A percentile compares a stretch with the other conserved stretches of the same genome.
phyloP scores from a whole-genome alignment of 1,139 yeast genomes.

The Blastobotrys illinoisensis region DNA sequence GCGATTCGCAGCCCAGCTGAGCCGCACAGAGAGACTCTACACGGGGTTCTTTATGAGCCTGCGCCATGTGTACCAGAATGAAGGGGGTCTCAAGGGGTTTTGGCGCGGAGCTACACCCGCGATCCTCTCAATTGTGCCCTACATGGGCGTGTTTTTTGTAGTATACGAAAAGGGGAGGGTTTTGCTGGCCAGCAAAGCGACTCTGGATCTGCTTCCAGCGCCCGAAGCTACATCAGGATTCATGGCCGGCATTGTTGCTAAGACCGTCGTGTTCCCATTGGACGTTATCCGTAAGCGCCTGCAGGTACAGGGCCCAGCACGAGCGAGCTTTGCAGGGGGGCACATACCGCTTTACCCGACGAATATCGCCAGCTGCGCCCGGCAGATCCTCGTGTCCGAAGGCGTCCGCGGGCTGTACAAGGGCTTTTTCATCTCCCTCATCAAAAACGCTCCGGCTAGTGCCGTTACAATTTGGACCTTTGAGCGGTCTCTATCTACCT shows the following conservation, averaged over 20 bases:
- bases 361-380: slow-evolving; percentile 30
- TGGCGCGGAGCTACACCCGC: slow-evolving; percentile 64
- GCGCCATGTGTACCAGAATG: slow-evolving; percentile 39
- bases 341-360: slow-evolving; percentile 26
- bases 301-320: slow-evolving; percentile 53
- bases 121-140: slow-evolving; percentile 54
- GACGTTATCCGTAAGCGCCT: slow-evolving; percentile 77
- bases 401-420: slow-evolving; percentile 66
- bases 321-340: slow-evolving; percentile 21
- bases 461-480: slow-evolving; percentile 72
- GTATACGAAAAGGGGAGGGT: slow-evolving; percentile 44
- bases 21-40: slow-evolving; percentile 34
- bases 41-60: slow-evolving; percentile 44
- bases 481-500: slow-evolving; percentile 36
- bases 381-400: slow-evolving; percentile 44
- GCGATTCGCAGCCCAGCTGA: slow-evolving; percentile 51
- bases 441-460: slow-evolving; percentile 75
- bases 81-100: slow-evolving; percentile 58
- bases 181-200: slow-evolving; percentile 7
- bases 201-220: slow-evolving; percentile 22
- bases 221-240: slow-evolving; percentile 68
- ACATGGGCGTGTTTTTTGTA: slow-evolving; percentile 66
- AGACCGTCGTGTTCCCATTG: slow-evolving; percentile 73
- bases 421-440: slow-evolving; percentile 62
- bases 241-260: slow-evolving; percentile 69